Conservation (phyloP, 1,284 basidiomycete species). For the Boletus holoroseus region DNA sequence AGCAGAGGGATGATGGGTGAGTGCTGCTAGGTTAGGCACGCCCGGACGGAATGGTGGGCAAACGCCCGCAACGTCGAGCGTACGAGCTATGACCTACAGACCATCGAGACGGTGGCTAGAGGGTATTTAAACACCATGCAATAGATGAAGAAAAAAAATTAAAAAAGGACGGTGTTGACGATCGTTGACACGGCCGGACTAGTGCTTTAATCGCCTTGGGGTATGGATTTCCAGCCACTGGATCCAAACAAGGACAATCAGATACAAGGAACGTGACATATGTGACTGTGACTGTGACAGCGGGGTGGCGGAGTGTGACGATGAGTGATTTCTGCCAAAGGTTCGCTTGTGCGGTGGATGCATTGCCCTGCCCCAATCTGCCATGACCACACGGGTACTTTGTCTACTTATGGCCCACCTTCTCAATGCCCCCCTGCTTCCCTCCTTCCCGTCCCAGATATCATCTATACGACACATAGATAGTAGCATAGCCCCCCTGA, state of each 20-base stretch:
- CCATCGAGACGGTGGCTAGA: conserved; percentile 26
- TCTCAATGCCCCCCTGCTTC: neutral
- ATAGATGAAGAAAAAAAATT: conserved; percentile 23
- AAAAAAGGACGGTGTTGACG: conserved; percentile 37
- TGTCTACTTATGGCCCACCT: conserved; percentile 12
- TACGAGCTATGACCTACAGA: conserved; percentile 41
- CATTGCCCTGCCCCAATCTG: neutral
- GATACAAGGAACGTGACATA: conserved; percentile 7
- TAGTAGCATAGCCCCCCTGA: neutral
- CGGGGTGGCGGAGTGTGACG: conserved; percentile 9
- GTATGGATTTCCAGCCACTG: conserved; percentile 25
- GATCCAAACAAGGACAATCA: conserved; percentile 23
- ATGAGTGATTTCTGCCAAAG: conserved; percentile 33
- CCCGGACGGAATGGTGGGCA: conserved; percentile 36
- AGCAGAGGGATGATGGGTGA: conserved; percentile 29
- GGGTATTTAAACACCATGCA: conserved; percentile 42
- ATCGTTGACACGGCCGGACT: conserved; percentile 42
- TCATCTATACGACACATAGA: neutral
- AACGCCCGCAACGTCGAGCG: conserved; percentile 43
- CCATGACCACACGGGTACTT: conserved; percentile 4
- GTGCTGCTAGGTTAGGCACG: conserved; percentile 12
- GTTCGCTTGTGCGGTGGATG: conserved; percentile 5
- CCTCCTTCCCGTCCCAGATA: neutral
- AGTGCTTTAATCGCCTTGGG: conserved; percentile 30
- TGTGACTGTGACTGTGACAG: conserved; percentile 13